phyloP scores from a whole-genome alignment of 176 grass and related monocot genomes.

The Avena insularis region DNA sequence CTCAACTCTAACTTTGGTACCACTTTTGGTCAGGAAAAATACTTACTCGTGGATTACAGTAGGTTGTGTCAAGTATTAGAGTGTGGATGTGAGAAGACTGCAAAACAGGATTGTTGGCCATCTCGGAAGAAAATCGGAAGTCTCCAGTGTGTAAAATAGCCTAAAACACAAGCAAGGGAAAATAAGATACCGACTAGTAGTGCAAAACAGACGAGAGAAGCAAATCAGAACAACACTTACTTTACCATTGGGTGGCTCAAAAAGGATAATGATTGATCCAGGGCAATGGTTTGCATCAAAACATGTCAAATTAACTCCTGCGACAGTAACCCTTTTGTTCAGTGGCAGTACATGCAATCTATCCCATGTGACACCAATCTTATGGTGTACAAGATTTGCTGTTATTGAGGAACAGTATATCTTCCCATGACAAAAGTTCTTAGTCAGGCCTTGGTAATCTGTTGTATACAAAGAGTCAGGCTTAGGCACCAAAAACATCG shows the following conservation, averaged over 20 bases:
- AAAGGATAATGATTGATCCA: conserved; percentile 91
- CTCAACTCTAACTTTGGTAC: conserved; percentile 22
- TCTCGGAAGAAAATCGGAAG: conserved; percentile 83
- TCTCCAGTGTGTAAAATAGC: conserved; percentile 93
- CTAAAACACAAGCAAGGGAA: conserved; percentile 58
- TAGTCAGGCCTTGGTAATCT: conserved; percentile 97
- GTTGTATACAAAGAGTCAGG: conserved; percentile 29
- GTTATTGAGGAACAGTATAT: conserved; percentile 95
- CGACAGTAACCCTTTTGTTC: conserved; percentile 71
- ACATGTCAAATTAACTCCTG: conserved; percentile 79
- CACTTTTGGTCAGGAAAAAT: conserved; percentile 13
- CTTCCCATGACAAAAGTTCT: conserved; percentile 91
- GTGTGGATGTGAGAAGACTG: conserved; percentile 70
- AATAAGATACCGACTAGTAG: conserved; percentile 8
- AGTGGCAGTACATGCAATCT: conserved; percentile 82
- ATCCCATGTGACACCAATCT: conserved; percentile 89
- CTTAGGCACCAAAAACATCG: conserved; percentile 25
- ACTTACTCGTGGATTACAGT: conserved; percentile 82
- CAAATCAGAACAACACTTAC: conserved; percentile 52
- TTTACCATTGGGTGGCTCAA: conserved; percentile 93
- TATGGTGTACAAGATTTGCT: conserved; percentile 82
- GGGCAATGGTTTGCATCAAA: conserved; percentile 98
- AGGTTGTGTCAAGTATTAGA: conserved; percentile 94
- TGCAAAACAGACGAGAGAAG: conserved; percentile 10
- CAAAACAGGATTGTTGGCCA: conserved; percentile 72